Conservation (phyloP, 2,329 filamentous ascomycete species). For the Tolypocladium paradoxum region DNA sequence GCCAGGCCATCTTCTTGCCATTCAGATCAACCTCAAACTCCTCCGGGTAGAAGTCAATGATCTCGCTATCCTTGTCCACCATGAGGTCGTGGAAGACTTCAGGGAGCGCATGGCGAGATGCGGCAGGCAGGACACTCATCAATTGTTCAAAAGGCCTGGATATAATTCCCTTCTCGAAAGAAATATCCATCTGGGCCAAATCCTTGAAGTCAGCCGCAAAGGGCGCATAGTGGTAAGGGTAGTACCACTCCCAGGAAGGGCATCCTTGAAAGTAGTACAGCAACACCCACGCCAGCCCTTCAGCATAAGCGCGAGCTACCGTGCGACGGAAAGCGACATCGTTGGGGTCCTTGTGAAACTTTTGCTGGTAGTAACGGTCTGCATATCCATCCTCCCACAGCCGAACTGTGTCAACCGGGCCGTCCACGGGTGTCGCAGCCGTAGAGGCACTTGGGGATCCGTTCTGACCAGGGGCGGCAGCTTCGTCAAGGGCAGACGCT, state of each 20-base stretch:
- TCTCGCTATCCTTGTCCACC: slow-evolving; percentile 77
- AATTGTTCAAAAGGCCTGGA: slow-evolving; percentile 93
- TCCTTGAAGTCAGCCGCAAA: slow-evolving; percentile 93
- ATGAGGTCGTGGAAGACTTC: slow-evolving; percentile 83
- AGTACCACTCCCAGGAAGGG: slow-evolving; percentile 98
- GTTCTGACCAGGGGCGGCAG: slow-evolving; percentile 47
- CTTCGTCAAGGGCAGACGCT: slow-evolving; percentile 55
- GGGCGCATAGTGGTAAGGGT: slow-evolving; percentile 95
- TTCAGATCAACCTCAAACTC: slow-evolving; percentile 91
- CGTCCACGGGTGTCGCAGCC: slow-evolving; percentile 43
- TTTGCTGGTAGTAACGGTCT: slow-evolving; percentile 94
- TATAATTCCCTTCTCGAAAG: slow-evolving; percentile 73
- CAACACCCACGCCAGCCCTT: slow-evolving; percentile 90
- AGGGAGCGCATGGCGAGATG: slow-evolving; percentile 84
- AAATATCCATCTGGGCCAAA: slow-evolving; percentile 65
- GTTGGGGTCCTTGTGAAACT: slow-evolving; percentile 74
- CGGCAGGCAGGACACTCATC: slow-evolving; percentile 93
- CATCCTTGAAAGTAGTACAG: slow-evolving; percentile 98
- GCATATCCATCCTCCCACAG: slow-evolving; percentile 95
- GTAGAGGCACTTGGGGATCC: slow-evolving; percentile 31
- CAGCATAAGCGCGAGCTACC: slow-evolving; percentile 84
- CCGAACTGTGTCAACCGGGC: slow-evolving; percentile 68
- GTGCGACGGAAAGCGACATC: slow-evolving; percentile 80
- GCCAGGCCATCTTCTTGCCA: slow-evolving; percentile 98
- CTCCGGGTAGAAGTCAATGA: slow-evolving; percentile 95